These are phyloP conservation scores for Prunus campanulata DNA, from an alignment of 306 rosid genomes.

Conservation along the genomic window DNA sequence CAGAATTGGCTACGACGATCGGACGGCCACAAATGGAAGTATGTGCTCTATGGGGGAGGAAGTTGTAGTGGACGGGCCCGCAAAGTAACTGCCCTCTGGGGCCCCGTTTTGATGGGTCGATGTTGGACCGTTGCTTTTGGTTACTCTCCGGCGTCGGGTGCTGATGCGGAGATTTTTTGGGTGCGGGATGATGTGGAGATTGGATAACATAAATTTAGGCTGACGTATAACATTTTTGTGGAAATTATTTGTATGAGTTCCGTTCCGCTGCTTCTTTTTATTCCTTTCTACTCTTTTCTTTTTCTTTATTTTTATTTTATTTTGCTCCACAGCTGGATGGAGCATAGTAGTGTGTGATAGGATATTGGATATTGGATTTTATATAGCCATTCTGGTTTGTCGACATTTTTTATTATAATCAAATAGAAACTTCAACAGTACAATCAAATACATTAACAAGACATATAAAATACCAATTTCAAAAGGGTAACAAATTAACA, in stretches of 20 bases:
- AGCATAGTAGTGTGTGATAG: too few species aligned
- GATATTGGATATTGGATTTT: neutral
- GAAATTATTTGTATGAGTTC: neutral
- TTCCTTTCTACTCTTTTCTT: too few species aligned
- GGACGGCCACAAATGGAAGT: conserved; percentile 27
- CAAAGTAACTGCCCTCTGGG: neutral
- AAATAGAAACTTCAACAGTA: too few species aligned
- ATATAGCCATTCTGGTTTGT: neutral
- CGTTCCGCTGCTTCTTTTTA: too few species aligned
- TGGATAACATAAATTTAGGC: neutral
- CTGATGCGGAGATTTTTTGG: neutral
- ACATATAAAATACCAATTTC: too few species aligned
- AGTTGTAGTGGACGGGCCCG: conserved; percentile 2
- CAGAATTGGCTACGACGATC: conserved; percentile 1
- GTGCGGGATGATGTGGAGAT: neutral
- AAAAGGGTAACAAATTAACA: rapidly evolving
- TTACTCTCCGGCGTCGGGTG: neutral
- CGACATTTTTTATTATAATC: neutral
- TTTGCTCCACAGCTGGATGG: too few species aligned
- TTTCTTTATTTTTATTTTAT: too few species aligned
- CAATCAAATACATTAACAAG: too few species aligned
- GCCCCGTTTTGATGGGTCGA: neutral
- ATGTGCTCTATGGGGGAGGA: conserved; percentile 20
- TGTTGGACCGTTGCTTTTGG: neutral
- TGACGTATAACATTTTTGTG: neutral